A percentile compares a stretch with the other conserved stretches of the same genome.
These are phyloP conservation scores for Cryptosporidium meleagridis DNA, from an alignment of 169 alveolate genomes.

Conservation along the genomic window DNA sequence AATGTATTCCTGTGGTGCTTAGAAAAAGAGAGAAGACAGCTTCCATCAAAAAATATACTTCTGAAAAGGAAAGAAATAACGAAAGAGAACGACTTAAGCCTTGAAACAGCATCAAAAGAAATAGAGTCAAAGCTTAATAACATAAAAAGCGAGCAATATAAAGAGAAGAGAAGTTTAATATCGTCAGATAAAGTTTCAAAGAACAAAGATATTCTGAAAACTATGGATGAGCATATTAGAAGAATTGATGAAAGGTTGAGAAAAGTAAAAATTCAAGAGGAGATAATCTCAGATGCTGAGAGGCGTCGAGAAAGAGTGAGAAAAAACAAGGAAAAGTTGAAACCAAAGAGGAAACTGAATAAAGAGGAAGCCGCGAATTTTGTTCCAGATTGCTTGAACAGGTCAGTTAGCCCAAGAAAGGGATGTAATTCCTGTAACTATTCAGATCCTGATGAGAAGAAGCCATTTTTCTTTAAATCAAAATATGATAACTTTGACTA, in stretches of 20 bases:
- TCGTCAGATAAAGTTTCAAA: not conserved
- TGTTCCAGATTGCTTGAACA: constrained; percentile 40
- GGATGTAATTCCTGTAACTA: constrained; percentile 48
- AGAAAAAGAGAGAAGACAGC: constrained; percentile 5
- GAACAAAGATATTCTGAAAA: constrained; percentile 18
- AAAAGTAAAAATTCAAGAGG: constrained; percentile 55
- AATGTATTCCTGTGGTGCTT: constrained; percentile 48
- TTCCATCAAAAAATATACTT: not conserved
- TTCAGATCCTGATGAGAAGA: constrained; percentile 6
- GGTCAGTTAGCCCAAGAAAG: constrained; percentile 66
- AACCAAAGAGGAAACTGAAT: not conserved
- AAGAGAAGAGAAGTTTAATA: not conserved
- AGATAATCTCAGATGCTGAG: constrained; percentile 39
- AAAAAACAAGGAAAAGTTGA: not conserved
- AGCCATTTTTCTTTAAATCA: constrained; percentile 32
- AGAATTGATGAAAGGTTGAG: constrained; percentile 59
- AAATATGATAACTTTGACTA: constrained; percentile 26
- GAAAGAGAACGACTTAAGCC: not conserved
- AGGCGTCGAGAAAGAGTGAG: not conserved
- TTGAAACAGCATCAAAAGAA: not conserved
- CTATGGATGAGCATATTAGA: constrained; percentile 40
- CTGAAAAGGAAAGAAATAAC: not conserved
- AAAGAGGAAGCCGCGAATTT: not conserved
- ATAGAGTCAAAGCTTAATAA: not conserved
- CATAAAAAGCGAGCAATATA: not conserved